Evolutionary conservation across 331 rosid species (phyloP).

Genomic region (Prunus yedoensis): DNA sequence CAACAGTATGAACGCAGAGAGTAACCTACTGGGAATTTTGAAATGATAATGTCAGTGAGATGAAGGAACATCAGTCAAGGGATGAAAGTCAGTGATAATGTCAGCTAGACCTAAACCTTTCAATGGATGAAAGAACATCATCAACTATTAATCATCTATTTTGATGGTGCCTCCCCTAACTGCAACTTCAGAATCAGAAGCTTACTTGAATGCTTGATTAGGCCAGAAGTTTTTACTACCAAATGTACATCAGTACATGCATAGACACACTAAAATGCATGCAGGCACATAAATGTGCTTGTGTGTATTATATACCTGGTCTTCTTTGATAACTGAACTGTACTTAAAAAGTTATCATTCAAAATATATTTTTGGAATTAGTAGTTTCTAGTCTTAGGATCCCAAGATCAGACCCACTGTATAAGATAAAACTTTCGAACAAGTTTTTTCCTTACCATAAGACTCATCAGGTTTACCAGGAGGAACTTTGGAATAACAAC

Average conservation of each 20-base stretch:
- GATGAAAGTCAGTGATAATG: background rate
- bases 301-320: no score
- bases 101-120: no score
- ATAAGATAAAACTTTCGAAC: slow-evolving; percentile 2
- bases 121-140: background rate
- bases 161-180: background rate
- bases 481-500: background rate
- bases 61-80: background rate
- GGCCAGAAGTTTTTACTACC: slow-evolving; percentile 6
- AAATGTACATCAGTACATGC: background rate
- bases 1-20: background rate
- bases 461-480: background rate
- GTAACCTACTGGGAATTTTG: background rate
- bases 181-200: background rate
- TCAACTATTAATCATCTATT: background rate
- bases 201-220: slow-evolving; percentile 5
- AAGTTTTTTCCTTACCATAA: background rate
- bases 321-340: no score
- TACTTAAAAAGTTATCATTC: background rate
- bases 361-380: background rate
- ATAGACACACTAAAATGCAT: background rate
- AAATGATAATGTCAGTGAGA: background rate
- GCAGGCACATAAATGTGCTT: no score
- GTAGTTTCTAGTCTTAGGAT: background rate
- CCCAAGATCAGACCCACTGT: background rate